Percentiles rank a stretch among this genome's conserved stretches.
Conservation (phyloP, 306 rosid genomes). For the Carpinus viminea region DNA sequence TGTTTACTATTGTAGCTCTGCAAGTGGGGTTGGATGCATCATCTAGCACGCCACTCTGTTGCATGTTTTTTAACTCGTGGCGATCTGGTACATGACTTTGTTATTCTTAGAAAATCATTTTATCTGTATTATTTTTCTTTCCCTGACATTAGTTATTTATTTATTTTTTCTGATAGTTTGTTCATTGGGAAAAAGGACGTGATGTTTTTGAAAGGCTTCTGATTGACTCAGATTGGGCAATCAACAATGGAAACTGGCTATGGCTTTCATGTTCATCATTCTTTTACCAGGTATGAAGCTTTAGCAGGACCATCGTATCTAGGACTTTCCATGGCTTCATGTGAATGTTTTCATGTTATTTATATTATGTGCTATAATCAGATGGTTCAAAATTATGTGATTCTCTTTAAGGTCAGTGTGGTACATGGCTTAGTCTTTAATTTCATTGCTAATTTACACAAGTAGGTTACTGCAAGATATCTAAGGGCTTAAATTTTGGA, state of each 20-base stretch:
- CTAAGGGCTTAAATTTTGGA: slow-evolving; percentile 18
- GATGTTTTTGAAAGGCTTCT: slow-evolving; percentile 93
- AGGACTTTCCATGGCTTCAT: slow-evolving; percentile 1
- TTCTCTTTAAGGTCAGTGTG: background rate
- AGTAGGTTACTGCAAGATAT: slow-evolving; percentile 1
- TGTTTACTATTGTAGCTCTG: slow-evolving; percentile 61
- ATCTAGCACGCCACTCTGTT: slow-evolving; percentile 89
- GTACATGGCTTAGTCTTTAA: background rate
- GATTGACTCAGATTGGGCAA: slow-evolving; percentile 96
- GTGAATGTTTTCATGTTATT: background rate
- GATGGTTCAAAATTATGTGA: background rate
- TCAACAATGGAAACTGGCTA: slow-evolving; percentile 93
- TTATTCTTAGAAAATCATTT: background rate
- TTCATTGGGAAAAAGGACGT: slow-evolving; percentile 97
- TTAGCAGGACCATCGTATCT: background rate
- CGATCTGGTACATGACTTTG: slow-evolving; percentile 64
- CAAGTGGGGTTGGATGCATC: slow-evolving; percentile 99
- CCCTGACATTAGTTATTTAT: slow-evolving; percentile 18
- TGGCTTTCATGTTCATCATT: slow-evolving; percentile 97
- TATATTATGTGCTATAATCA: background rate
- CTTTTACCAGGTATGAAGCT: slow-evolving; percentile 76
- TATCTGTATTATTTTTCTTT: slow-evolving; percentile 2
- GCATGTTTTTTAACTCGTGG: slow-evolving; percentile 95
- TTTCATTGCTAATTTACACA: background rate
- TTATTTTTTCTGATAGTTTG: slow-evolving; percentile 49